phyloP scores from a whole-genome alignment of 2,329 filamentous ascomycete genomes.

The Verticillium albo-atrum region DNA sequence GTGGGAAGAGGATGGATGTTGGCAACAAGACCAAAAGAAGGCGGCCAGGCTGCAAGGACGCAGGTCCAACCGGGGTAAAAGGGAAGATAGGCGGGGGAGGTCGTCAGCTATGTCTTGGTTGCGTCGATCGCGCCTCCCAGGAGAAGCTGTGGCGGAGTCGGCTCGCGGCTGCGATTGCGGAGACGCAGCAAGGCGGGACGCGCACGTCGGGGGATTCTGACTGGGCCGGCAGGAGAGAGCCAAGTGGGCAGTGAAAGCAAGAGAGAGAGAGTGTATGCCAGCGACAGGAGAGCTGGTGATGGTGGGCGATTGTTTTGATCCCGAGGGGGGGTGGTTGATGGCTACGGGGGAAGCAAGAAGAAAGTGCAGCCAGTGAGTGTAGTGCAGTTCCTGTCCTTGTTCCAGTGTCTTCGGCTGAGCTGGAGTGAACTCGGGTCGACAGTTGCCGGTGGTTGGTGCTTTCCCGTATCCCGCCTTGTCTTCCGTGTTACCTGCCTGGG shows the following conservation, averaged over 20 bases:
- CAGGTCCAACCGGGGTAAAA: not conserved
- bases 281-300: not conserved
- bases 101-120: not conserved
- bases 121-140: not conserved
- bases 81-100: not conserved
- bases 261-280: not conserved
- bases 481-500: conserved; percentile 3
- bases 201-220: not conserved
- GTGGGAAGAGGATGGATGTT: not conserved
- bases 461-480: conserved; percentile 3
- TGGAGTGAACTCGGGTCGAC: not conserved
- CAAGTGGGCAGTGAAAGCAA: not conserved
- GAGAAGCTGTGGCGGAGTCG: not conserved
- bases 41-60: not conserved
- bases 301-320: not conserved
- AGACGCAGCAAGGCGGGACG: not conserved
- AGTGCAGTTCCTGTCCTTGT: too few species aligned
- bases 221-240: not conserved
- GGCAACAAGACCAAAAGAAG: not conserved
- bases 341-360: not conserved
- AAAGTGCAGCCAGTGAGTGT: not conserved
- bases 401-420: not conserved
- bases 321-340: not conserved
- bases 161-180: not conserved
- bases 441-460: not conserved